These are phyloP conservation scores for Malus hybrid DNA, from an alignment of 331 rosid species.

Conservation along the genomic window DNA sequence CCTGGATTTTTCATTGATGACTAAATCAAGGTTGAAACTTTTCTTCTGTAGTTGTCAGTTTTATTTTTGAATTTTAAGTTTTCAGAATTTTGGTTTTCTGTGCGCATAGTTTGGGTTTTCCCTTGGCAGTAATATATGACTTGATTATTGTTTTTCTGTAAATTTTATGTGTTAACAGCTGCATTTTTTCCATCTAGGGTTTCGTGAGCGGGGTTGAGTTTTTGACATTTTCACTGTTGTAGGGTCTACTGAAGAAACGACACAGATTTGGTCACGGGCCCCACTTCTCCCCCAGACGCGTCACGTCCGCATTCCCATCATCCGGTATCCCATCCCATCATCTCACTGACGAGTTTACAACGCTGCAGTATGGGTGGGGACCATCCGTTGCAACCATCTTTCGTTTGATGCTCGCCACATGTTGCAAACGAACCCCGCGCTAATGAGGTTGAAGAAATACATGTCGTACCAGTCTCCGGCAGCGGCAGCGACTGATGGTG, in stretches of 20 bases:
- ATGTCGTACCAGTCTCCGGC: not conserved
- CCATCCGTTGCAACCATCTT: not conserved
- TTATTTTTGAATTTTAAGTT: not conserved
- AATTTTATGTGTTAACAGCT: not conserved
- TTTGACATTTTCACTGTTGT: not conserved
- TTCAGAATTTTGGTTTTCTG: not conserved
- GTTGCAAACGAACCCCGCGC: not conserved
- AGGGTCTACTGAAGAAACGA: not conserved
- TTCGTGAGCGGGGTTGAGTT: no score
- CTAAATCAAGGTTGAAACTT: not conserved
- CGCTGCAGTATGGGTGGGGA: not conserved
- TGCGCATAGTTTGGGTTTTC: not conserved
- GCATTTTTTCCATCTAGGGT: no score
- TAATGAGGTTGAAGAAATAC: not conserved
- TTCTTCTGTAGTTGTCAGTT: not conserved
- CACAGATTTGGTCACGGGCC: conserved; percentile 13
- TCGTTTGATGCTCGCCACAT: not conserved
- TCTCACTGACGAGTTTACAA: not conserved
- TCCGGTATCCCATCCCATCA: not conserved
- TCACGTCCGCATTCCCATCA: not conserved
- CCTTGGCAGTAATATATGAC: not conserved
- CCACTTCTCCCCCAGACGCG: not conserved
- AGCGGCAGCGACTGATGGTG: not conserved
- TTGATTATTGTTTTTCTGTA: not conserved
- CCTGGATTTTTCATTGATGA: not conserved